These are phyloP conservation scores for Penstemon newberryi DNA, from an alignment of 257 asterid genomes.

Conservation along the genomic window DNA sequence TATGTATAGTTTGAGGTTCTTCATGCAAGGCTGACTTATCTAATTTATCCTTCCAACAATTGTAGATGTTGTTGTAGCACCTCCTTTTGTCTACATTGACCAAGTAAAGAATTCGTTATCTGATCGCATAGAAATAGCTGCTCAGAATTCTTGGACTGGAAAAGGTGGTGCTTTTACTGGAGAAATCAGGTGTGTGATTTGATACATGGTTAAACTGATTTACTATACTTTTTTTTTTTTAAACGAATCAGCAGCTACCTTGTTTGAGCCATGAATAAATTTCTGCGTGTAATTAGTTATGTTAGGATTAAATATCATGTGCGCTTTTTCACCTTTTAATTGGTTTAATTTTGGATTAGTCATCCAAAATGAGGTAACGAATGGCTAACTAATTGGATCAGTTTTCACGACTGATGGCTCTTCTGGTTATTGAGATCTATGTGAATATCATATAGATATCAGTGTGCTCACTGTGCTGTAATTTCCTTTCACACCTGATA, in stretches of 20 bases:
- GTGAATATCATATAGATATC: too few species aligned
- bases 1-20: slow-evolving; percentile 1
- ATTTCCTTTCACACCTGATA: too few species aligned
- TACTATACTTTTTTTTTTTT: not conserved
- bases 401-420: too few species aligned
- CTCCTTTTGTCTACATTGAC: slow-evolving; percentile 93
- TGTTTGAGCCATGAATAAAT: slow-evolving; percentile 3
- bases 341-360: too few species aligned
- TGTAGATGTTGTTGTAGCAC: slow-evolving; percentile 94
- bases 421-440: too few species aligned
- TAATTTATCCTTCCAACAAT: slow-evolving; percentile 14
- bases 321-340: too few species aligned
- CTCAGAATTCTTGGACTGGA: slow-evolving; percentile 96
- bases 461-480: too few species aligned
- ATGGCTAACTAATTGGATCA: too few species aligned
- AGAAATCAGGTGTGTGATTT: slow-evolving; percentile 76
- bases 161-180: slow-evolving; percentile 99
- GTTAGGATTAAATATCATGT: too few species aligned
- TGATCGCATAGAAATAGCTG: slow-evolving; percentile 76
- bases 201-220: not conserved
- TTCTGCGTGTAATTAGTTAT: too few species aligned
- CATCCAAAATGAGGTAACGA: too few species aligned
- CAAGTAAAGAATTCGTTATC: slow-evolving; percentile 79
- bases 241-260: slow-evolving; percentile 12
- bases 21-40: slow-evolving; percentile 5